Evolutionary conservation across 495 filamentous ascomycete species (phyloP).

Genomic region (Choiromyces venosus): DNA sequence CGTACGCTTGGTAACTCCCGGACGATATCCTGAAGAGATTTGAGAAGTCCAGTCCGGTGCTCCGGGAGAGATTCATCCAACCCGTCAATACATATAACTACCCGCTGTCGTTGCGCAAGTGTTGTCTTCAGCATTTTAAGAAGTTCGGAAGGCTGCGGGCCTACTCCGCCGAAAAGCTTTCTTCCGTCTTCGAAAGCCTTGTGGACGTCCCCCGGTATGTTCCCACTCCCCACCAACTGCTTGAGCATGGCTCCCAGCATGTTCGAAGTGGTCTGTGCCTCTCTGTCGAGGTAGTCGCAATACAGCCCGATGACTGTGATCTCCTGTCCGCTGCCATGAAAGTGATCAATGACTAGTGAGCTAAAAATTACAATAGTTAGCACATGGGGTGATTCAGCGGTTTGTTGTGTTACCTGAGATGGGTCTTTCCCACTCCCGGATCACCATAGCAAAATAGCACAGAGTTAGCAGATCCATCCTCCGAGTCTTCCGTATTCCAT

Average conservation of each 20-base stretch:
- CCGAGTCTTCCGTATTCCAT: background rate
- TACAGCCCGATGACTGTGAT: background rate
- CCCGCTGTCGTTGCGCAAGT: too few species aligned
- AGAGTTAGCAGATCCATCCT: background rate
- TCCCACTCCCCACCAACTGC: background rate
- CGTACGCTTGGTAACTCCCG: too few species aligned
- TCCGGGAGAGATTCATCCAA: too few species aligned
- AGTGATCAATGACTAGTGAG: background rate
- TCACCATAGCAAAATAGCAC: background rate
- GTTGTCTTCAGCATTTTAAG: background rate
- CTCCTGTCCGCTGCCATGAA: background rate
- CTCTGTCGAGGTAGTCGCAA: background rate
- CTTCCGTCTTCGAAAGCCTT: background rate
- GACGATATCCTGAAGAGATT: too few species aligned
- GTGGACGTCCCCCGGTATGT: background rate
- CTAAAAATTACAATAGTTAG: background rate
- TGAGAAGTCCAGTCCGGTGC: too few species aligned
- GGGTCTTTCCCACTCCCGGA: background rate
- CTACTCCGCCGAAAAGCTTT: background rate
- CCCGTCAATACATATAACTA: too few species aligned
- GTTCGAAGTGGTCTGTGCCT: background rate
- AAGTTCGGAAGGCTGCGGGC: background rate
- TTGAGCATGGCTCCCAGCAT: background rate
- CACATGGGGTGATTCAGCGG: background rate
- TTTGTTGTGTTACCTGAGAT: background rate